Evolutionary conservation across 1,139 yeast genomes (phyloP).

Genomic region (Waltiozyma solani): DNA sequence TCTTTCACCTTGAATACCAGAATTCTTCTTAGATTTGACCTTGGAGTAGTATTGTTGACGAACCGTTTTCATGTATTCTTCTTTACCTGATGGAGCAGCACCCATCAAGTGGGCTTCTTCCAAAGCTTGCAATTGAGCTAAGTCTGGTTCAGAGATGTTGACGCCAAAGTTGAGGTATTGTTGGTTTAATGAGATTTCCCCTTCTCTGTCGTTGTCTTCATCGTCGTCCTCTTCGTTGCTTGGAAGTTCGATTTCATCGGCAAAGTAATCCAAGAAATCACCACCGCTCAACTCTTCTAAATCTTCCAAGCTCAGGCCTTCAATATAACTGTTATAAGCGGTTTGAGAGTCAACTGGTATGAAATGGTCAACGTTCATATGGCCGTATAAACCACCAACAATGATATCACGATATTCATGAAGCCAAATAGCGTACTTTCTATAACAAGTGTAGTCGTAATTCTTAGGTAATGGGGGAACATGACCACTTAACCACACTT

Average conservation of each 20-base stretch:
- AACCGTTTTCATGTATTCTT: constrained; percentile 45
- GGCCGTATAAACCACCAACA: constrained; percentile 78
- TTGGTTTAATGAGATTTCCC: constrained; percentile 13
- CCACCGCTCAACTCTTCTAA: constrained; percentile 10
- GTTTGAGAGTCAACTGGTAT: constrained; percentile 63
- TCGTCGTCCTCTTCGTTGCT: constrained; percentile 7
- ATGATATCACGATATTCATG: constrained; percentile 77
- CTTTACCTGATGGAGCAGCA: constrained; percentile 61
- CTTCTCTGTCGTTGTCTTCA: constrained; percentile 10
- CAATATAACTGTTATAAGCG: constrained; percentile 41
- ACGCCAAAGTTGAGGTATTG: constrained; percentile 12
- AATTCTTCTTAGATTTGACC: constrained; percentile 30
- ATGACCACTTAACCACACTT: constrained; percentile 82
- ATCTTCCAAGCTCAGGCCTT: constrained; percentile 9
- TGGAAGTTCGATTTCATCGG: background rate
- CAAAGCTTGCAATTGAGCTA: constrained; percentile 21
- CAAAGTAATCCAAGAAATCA: constrained; percentile 1
- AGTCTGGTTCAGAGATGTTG: constrained; percentile 16
- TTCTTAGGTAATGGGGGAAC: constrained; percentile 81
- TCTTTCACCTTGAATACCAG: constrained; percentile 41
- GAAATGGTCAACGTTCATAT: constrained; percentile 84
- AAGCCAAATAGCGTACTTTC: constrained; percentile 68
- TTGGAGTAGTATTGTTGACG: constrained; percentile 41
- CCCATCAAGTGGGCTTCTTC: constrained; percentile 30
- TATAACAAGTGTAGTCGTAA: constrained; percentile 58